Evolutionary conservation across 2,329 filamentous ascomycete genomes (phyloP).

Genomic region (Hymenoscyphus linearis): DNA sequence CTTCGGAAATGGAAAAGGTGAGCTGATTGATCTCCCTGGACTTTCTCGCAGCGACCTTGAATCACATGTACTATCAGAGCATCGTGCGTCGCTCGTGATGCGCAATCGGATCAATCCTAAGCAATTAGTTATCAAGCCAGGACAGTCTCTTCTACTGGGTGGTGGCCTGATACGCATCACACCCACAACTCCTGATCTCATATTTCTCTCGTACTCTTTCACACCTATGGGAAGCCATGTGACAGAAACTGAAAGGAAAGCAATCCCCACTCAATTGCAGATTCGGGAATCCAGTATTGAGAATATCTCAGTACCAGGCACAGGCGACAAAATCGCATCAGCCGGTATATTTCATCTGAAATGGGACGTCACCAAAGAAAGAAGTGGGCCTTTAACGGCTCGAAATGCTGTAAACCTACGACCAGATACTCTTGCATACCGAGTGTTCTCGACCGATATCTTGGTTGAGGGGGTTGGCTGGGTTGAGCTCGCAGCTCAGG

Average conservation of each 20-base stretch:
- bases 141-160: constrained; percentile 76
- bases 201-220: constrained; percentile 82
- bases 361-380: constrained; percentile 77
- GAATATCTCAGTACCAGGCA: constrained; percentile 57
- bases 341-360: constrained; percentile 72
- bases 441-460: constrained; percentile 74
- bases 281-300: constrained; percentile 53
- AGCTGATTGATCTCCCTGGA: constrained; percentile 89
- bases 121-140: constrained; percentile 66
- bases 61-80: constrained; percentile 60
- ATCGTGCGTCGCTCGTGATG: constrained; percentile 71
- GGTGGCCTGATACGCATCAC: constrained; percentile 87
- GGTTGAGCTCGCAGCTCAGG: constrained; percentile 81
- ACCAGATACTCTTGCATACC: constrained; percentile 69
- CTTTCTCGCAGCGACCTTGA: constrained; percentile 70
- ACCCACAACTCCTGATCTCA: constrained; percentile 56
- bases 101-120: constrained; percentile 66
- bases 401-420: constrained; percentile 57
- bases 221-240: constrained; percentile 72
- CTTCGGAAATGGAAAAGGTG: constrained; percentile 79
- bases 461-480: constrained; percentile 90
- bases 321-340: constrained; percentile 53
- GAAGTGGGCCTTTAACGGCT: constrained; percentile 67
- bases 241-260: constrained; percentile 70
- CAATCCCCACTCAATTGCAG: constrained; percentile 65